A percentile compares a stretch with the other conserved stretches of the same genome.
phyloP scores from a whole-genome alignment of 2,329 filamentous ascomycete genomes.

The Rhexocercosporidium sp. region DNA sequence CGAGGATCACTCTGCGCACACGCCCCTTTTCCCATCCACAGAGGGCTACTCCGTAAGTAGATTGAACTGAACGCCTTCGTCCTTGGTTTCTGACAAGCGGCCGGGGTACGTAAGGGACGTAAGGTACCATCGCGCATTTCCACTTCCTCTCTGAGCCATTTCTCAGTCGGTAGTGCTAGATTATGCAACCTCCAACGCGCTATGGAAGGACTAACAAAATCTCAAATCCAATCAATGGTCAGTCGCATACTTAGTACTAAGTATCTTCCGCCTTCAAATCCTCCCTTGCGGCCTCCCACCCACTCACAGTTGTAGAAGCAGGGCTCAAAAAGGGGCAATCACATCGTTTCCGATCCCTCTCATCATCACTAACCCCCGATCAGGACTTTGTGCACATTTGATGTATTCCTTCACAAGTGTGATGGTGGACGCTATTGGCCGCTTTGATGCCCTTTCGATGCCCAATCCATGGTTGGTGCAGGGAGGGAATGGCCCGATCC shows the following conservation, averaged over 20 bases:
- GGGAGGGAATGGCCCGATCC: no score
- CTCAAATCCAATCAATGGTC: background rate
- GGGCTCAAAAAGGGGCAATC: conserved; percentile 16
- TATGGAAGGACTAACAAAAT: background rate
- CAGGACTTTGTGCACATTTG: background rate
- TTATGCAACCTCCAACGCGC: background rate
- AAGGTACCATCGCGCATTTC: background rate
- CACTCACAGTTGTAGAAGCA: background rate
- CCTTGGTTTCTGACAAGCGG: no score
- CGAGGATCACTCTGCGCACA: background rate
- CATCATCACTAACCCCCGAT: background rate
- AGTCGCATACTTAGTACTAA: no score
- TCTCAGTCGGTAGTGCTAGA: background rate
- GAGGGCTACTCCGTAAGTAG: no score
- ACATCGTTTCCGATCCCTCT: background rate
- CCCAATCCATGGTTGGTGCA: background rate
- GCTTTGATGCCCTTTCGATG: background rate
- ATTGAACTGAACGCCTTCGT: no score
- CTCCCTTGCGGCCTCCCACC: background rate
- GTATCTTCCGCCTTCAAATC: background rate
- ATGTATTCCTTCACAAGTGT: conserved; percentile 11
- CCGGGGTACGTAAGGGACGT: no score
- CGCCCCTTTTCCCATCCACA: background rate
- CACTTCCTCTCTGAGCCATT: background rate
- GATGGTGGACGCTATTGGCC: conserved; percentile 15